phyloP scores from a whole-genome alignment of 2,329 filamentous ascomycete species.

The Cryphonectria naterciae region DNA sequence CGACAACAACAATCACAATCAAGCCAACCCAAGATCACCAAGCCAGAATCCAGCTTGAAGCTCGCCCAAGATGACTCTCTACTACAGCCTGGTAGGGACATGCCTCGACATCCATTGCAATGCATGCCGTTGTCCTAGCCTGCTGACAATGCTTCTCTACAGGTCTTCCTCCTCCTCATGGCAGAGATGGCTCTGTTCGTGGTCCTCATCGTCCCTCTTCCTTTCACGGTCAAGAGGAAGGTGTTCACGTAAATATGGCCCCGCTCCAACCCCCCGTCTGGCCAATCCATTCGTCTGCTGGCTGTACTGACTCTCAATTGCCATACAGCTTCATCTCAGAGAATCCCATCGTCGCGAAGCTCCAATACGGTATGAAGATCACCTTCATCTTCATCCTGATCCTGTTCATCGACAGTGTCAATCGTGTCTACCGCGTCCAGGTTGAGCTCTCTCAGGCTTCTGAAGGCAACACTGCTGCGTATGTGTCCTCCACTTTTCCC shows the following conservation, averaged over 20 bases:
- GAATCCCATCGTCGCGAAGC: constrained; percentile 79
- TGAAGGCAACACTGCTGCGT: constrained; percentile 61
- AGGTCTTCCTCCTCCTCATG: constrained; percentile 85
- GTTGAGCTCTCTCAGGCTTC: constrained; percentile 77
- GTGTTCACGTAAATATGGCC: constrained; percentile 69
- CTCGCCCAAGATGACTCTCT: constrained; percentile 58
- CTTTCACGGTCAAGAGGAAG: constrained; percentile 82
- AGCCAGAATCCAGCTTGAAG: constrained; percentile 7
- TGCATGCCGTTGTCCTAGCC: not conserved
- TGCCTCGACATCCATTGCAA: constrained; percentile 7
- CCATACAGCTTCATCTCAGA: constrained; percentile 83
- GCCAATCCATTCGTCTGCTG: not conserved
- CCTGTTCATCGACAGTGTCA: constrained; percentile 95
- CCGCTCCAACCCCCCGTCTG: not conserved
- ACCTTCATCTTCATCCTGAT: constrained; percentile 99
- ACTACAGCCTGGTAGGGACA: constrained; percentile 56
- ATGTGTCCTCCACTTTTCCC: constrained; percentile 39
- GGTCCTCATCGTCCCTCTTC: constrained; percentile 82
- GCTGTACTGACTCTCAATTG: constrained; percentile 8
- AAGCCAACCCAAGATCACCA: not conserved
- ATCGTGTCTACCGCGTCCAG: constrained; percentile 95
- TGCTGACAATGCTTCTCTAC: constrained; percentile 34
- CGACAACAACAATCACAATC: not conserved
- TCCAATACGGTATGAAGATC: constrained; percentile 98
- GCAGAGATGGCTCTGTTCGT: constrained; percentile 83